phyloP scores from a whole-genome alignment of 78 protist genomes.

The Capsaspora owczarzaki region DNA sequence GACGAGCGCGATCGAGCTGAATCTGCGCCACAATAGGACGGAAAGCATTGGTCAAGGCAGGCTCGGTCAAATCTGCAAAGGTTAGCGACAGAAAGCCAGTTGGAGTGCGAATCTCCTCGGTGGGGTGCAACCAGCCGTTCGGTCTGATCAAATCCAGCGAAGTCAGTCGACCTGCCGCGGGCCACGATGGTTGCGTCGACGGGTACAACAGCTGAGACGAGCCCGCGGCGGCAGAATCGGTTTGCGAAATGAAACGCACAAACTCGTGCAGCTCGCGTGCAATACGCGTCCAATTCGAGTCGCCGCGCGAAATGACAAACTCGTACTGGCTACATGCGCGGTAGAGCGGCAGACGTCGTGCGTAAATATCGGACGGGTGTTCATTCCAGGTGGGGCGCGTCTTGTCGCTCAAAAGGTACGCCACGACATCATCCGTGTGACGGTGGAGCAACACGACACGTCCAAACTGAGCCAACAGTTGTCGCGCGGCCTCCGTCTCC shows the following conservation, averaged over 20 bases:
- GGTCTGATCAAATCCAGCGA: too few relatives aligned
- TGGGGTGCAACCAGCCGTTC: too few relatives aligned
- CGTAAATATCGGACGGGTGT: neutral
- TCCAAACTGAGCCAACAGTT: slow-evolving; percentile 1
- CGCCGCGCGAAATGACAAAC: slow-evolving; percentile 10
- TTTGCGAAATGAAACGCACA: too few relatives aligned
- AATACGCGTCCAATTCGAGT: neutral
- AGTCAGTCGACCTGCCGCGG: too few relatives aligned
- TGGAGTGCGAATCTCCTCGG: too few relatives aligned
- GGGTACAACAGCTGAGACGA: too few relatives aligned
- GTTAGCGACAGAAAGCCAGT: slow-evolving; percentile 39
- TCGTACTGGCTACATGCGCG: neutral
- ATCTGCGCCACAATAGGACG: too few relatives aligned
- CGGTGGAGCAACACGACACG: slow-evolving; percentile 17
- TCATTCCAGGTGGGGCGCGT: neutral
- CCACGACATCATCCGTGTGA: slow-evolving; percentile 23
- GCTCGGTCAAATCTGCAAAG: too few relatives aligned
- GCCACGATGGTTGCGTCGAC: neutral
- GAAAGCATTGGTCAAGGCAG: too few relatives aligned
- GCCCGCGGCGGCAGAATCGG: too few relatives aligned
- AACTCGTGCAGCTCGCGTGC: too few relatives aligned
- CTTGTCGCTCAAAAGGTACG: slow-evolving; percentile 9
- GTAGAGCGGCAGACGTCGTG: slow-evolving; percentile 20
- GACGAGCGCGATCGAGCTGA: too few relatives aligned
- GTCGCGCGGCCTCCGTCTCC: slow-evolving; percentile 17